Evolutionary conservation across 2,329 filamentous ascomycete genomes (phyloP), one percentile per base, ranked within the genome.

Genomic region (Coniella vitis): DNA sequence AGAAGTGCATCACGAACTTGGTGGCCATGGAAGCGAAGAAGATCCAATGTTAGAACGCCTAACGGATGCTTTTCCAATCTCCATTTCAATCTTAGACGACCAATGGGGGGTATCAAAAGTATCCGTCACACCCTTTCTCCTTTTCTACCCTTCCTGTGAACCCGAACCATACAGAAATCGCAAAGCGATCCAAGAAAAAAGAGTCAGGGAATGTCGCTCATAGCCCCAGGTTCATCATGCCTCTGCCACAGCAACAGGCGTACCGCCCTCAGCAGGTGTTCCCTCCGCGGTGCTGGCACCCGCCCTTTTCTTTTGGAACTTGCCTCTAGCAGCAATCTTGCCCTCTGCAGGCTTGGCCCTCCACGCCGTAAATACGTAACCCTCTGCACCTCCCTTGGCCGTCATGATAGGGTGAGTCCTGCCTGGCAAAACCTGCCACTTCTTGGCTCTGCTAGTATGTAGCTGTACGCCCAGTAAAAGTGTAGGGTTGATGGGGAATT

Each of bases 361-460:
- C 63, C 86, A 87, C 0, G 78, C 91, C 22, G 89, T 91, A 57
- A 97, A 90, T 3, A 98, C 64, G 64, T 88, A 98, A 0, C 93
- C 93, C 61, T 97, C 91, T 0, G 89, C 82, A 1, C 91, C 91
- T 17, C 93, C 93, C 36, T 79, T 78, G 34, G 83, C 83, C 52
- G 87, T 95, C 93, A 98, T 98, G 48, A 94, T 67, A 7, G 93
- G 93, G 69, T 98, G 93, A 45, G 93, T 97, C 47, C 93, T 74
- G 1, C 89, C 87, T 0, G 93, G 93, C 40, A 98, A 66, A 2
- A 96, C 90, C 70, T 98, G 93, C 87, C 89, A 97, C 46, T 80
- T 75, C 54, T 86, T 76, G 4, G 86, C 83, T 13, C 88, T 76
- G 41, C 84, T 87, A 2, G 84, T 93, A 69, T 97, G 90, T 46